Conservation (phyloP, 257 asterid species). For the Scutellaria baicalensis region DNA sequence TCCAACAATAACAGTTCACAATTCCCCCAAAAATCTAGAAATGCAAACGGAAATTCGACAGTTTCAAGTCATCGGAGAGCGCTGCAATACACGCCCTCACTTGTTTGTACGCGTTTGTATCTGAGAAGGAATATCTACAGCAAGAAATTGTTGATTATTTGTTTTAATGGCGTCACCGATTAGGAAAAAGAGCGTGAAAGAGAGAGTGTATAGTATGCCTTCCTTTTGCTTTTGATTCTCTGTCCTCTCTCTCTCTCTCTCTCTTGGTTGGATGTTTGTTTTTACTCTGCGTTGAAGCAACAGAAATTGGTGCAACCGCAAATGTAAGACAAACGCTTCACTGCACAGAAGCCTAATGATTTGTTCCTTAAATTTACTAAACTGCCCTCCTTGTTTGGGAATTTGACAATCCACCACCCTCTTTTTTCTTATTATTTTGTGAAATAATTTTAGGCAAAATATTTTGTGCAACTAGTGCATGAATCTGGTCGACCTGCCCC, state of each 20-base stretch:
- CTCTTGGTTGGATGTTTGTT: constrained; percentile 26
- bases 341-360: constrained; percentile 17
- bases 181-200: constrained; percentile 8
- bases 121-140: neutral
- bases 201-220: neutral
- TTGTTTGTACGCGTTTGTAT: neutral
- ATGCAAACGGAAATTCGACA: neutral
- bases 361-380: constrained; percentile 1
- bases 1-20: neutral
- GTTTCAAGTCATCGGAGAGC: neutral
- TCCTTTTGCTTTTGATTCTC: neutral
- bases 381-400: neutral
- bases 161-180: constrained; percentile 7
- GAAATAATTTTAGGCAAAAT: no score
- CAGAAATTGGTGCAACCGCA: constrained; percentile 29
- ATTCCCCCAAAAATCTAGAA: neutral
- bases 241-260: neutral
- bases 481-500: no score
- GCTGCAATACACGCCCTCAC: neutral
- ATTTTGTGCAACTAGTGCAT: no score
- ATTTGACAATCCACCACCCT: neutral
- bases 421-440: neutral
- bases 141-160: neutral
- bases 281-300: constrained; percentile 9
- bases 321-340: constrained; percentile 26